phyloP scores from a whole-genome alignment of 208 protist species.

The Trypanosoma boissoni region DNA sequence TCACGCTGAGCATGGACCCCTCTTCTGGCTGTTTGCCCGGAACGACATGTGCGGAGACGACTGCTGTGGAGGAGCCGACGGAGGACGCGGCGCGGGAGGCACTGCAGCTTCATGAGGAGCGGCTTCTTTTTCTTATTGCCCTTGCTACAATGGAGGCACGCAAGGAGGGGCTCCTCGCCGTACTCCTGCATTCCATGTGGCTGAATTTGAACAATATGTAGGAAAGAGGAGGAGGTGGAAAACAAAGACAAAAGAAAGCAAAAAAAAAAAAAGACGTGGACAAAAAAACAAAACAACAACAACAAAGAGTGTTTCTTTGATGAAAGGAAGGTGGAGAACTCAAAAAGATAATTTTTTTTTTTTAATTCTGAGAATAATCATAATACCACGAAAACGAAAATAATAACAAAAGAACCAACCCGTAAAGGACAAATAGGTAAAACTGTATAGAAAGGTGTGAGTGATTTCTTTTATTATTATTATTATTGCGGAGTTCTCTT shows the following conservation, averaged over 20 bases:
- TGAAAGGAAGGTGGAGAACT: no score
- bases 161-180: slow-evolving; percentile 68
- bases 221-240: neutral
- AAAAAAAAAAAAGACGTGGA: slow-evolving; percentile 8
- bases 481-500: no score
- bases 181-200: slow-evolving; percentile 61
- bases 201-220: slow-evolving; percentile 48
- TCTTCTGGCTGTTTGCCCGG: neutral
- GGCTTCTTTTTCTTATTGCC: slow-evolving; percentile 62
- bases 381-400: no score
- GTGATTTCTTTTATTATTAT: no score
- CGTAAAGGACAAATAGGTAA: no score
- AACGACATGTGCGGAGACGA: neutral
- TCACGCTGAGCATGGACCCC: slow-evolving; percentile 13
- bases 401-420: no score
- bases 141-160: slow-evolving; percentile 73
- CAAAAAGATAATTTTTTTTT: no score
- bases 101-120: slow-evolving; percentile 64
- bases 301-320: neutral
- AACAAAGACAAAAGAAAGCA: neutral
- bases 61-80: slow-evolving; percentile 9
- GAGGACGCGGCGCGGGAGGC: slow-evolving; percentile 36
- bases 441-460: no score
- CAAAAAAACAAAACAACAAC: slow-evolving; percentile 1
- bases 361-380: no score